Evolutionary conservation across 2,329 filamentous ascomycete genomes (phyloP), one percentile per base, ranked within the genome.

Genomic region (Penicillium sp.): DNA sequence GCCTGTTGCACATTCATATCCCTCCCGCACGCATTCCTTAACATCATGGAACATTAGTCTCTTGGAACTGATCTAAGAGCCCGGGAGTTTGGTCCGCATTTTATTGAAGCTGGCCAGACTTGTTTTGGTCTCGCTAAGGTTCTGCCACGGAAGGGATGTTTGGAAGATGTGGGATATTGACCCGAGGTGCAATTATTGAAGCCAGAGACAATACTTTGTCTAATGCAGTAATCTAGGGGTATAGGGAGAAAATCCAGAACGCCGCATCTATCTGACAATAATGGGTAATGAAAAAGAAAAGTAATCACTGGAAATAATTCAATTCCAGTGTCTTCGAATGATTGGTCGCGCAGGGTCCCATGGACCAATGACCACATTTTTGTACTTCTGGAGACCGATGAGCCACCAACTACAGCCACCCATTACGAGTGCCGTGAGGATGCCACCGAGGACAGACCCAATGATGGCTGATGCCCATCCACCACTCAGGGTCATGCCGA

Each of bases 371-470:
- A 99, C 97, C 77, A 98, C 95, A 73, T 98, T 98, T 81, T 99
- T 99, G 77, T 98, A 99, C 78, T 96, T 93, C 77, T 99, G 95
- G 74, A 99, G 76, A 9, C 92, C 91, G 69, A 99, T 98, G 62
- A 99, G 78, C 93, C 95, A 98, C 93, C 93, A 98, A 72, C 92
- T 96, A 73, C 93, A 97, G 13, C 92, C 89, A 1, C 93, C 95
- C 86, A 97, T 96, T 2, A 87, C 88, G 53, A 96, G 73, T 4
- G 88, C 86, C 0, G 90, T 88, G 23, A 92, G 80, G 10, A 93
- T 69, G n/a, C 87, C 85, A 5, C 91, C 91, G 6, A 96, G 79
- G 1, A 93, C 74, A 62, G 91, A 88, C 13, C 95, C 95, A 3
- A 90, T 78, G 25, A 93, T 74, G 27, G 82, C 82, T 54, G 85